Conservation (phyloP, 805 yeast genomes). For the Candida insectalens region DNA sequence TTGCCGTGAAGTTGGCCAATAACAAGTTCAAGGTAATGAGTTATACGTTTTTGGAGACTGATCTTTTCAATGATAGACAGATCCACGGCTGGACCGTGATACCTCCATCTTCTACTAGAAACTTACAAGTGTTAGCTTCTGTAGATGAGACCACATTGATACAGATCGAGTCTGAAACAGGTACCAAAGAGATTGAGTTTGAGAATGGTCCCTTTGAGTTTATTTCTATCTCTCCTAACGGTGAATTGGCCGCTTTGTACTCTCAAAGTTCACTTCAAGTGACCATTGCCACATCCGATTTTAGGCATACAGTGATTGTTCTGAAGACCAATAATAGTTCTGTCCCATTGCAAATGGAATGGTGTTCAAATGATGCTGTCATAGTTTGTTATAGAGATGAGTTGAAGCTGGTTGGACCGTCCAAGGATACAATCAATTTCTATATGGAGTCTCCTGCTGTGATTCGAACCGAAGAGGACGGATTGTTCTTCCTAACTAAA, state of each 20-base stretch:
- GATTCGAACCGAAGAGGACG: conserved; percentile 52
- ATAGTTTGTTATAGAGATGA: conserved; percentile 52
- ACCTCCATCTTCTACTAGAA: conserved; percentile 11
- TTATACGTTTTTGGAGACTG: conserved; percentile 25
- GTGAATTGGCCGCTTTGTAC: conserved; percentile 43
- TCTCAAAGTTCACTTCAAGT: conserved; percentile 31
- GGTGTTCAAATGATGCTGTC: conserved; percentile 87
- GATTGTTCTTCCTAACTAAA: conserved; percentile 55
- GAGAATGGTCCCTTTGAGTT: conserved; percentile 10
- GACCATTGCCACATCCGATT: conserved; percentile 39
- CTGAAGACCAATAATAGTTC: conserved; percentile 27
- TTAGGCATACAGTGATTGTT: conserved; percentile 33
- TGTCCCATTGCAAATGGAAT: conserved; percentile 41
- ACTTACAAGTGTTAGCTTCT: conserved; percentile 6
- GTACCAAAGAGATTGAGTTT: conserved; percentile 5
- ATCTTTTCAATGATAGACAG: not conserved
- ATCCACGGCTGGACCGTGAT: conserved; percentile 15
- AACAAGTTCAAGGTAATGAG: conserved; percentile 26
- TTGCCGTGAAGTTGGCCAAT: conserved; percentile 33
- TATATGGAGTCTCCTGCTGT: conserved; percentile 35
- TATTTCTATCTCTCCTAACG: conserved; percentile 35
- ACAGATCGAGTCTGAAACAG: conserved; percentile 1
- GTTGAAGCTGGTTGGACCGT: conserved; percentile 62
- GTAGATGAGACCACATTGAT: conserved; percentile 7
- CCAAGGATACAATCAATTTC: conserved; percentile 45